Conservation (phyloP, 1,284 basidiomycete genomes). For the Rhodotorula glutinis region DNA sequence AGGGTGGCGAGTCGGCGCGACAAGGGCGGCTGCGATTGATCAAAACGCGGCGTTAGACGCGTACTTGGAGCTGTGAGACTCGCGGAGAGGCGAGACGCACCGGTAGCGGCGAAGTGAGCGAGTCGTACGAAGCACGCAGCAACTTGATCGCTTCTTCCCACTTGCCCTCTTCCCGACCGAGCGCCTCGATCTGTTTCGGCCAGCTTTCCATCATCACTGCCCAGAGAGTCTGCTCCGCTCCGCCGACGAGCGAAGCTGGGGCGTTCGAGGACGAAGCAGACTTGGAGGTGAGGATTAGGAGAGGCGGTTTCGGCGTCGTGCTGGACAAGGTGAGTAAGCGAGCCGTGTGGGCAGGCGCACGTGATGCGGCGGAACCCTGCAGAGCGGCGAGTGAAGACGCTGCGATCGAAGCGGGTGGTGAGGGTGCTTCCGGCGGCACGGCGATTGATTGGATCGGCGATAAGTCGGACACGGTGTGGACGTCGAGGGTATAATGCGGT, state of each 20-base stretch:
- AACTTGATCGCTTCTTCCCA: constrained; percentile 1
- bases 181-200: constrained; percentile 53
- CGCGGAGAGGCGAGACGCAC: neutral
- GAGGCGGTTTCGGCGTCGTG: constrained; percentile 42
- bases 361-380: constrained; percentile 14
- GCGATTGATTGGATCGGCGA: constrained; percentile 62
- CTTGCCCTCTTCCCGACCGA: neutral
- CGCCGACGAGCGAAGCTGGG: constrained; percentile 60
- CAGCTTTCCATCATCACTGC: constrained; percentile 58
- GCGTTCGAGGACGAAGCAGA: constrained; percentile 52
- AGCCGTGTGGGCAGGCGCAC: constrained; percentile 26
- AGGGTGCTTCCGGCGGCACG: constrained; percentile 58
- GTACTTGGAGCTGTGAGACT: too few relatives aligned
- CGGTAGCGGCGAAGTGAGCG: neutral
- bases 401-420: constrained; percentile 42
- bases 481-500: constrained; percentile 48
- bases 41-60: neutral
- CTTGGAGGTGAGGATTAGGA: constrained; percentile 27
- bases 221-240: constrained; percentile 56
- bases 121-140: constrained; percentile 4
- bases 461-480: constrained; percentile 73
- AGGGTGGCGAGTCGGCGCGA: constrained; percentile 49
- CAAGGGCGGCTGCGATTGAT: constrained; percentile 26
- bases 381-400: constrained; percentile 57
- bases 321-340: constrained; percentile 60